phyloP scores from a whole-genome alignment of 2,329 filamentous ascomycete species.

The Microcyclosporella mali region DNA sequence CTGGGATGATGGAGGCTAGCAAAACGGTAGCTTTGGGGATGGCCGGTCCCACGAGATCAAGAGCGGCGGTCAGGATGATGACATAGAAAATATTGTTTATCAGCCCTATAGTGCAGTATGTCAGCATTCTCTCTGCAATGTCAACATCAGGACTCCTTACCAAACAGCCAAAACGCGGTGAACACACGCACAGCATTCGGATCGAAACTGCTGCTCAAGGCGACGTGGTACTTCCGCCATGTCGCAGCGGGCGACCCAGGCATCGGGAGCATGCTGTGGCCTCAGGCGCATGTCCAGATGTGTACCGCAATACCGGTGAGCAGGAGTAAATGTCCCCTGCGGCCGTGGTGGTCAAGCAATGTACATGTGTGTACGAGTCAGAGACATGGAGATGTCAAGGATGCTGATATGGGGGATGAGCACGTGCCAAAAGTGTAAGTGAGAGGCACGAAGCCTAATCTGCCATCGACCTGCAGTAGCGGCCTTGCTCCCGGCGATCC shows the following conservation, averaged over 20 bases:
- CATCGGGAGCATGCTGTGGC: constrained; percentile 41
- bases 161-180: constrained; percentile 87
- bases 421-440: too few species aligned
- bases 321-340: too few species aligned
- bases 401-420: too few species aligned
- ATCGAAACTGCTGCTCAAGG: constrained; percentile 41
- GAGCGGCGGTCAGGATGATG: constrained; percentile 87
- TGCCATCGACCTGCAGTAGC: too few species aligned
- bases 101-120: too few species aligned
- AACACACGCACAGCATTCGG: constrained; percentile 62
- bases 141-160: too few species aligned
- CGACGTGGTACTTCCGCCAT: constrained; percentile 66
- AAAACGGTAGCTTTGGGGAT: constrained; percentile 90
- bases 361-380: too few species aligned
- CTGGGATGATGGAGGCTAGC: constrained; percentile 85
- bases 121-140: too few species aligned
- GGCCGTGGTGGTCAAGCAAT: too few species aligned
- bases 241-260: constrained; percentile 57
- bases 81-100: constrained; percentile 62
- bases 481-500: too few species aligned
- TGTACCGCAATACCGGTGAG: neutral
- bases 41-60: constrained; percentile 82
- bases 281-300: neutral
- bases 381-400: too few species aligned
- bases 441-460: too few species aligned